Evolutionary conservation across 1,284 basidiomycete genomes (phyloP), one percentile per base, ranked within the genome.

Genomic region (Ustilago cynodontis): DNA sequence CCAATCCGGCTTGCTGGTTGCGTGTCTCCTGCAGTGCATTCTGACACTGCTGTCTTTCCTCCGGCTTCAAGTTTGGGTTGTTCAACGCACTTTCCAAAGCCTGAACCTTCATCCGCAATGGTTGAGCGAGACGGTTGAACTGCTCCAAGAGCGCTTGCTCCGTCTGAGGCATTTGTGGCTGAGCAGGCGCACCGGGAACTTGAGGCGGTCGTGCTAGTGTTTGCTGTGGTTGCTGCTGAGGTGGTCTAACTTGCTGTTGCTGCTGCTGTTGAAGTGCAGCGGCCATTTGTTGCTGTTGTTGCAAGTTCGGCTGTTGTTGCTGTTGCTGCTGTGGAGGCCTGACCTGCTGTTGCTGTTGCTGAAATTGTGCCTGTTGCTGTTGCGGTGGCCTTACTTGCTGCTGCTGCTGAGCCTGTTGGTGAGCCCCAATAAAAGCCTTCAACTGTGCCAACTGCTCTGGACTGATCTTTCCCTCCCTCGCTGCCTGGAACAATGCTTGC

Each of bases 381-480:
- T 56, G 60, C 26, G 47, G 54, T 1, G 54, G 64, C 9, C 59
- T 35, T 13, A 56, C 53, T 20, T 50, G 62, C 43, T 64, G 59
- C 20, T 55, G 65, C 31, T 58, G 59, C 39, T 77, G 75, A 9
- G 53, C 57, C 28, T 64, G 55, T 47, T 76, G 76, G 52, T 79
- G 79, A 14, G 67, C 68, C 13, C 71, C 71, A 16, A 82, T 63
- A 16, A 82, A 76, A 4, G 71, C 71, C 37, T 78, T 77, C 37
- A 82, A 54, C 57, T 74, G 75, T 11, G 71, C 76, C 33, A 82
- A 59, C 64, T 83, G 82, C 41, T 82, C 78, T 4, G 69, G 72
- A 56, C 77, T 80, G 28, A 82, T 68, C 26, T 79, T 79, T 3
- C 82, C 79, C 56, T 83, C 80, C 20, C 77, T 73, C 13, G 82